A percentile compares a stretch with the other conserved stretches of the same genome.
Evolutionary conservation across 306 rosid species (phyloP).

Genomic region (Sophora flavescens): DNA sequence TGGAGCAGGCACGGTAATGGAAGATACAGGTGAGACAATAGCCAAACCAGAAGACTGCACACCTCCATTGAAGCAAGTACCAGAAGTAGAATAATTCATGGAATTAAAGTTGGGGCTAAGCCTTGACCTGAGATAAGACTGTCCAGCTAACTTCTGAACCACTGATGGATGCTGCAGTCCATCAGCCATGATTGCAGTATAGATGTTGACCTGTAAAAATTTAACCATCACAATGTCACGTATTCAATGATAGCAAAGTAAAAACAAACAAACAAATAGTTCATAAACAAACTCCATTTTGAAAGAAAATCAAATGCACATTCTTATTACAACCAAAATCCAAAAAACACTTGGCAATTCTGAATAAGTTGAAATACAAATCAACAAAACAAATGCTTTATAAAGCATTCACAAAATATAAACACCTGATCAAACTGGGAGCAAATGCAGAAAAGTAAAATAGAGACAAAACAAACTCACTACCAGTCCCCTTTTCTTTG

Average conservation of each 20-base stretch:
- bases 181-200: constrained; percentile 73
- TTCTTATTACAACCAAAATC: background rate
- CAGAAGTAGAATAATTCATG: constrained; percentile 47
- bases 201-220: constrained; percentile 57
- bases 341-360: background rate
- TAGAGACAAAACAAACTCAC: background rate
- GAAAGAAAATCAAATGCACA: background rate
- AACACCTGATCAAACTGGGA: too few relatives aligned
- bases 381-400: background rate
- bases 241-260: background rate
- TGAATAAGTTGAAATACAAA: background rate
- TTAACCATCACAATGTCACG: constrained; percentile 22
- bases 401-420: background rate
- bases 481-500: background rate
- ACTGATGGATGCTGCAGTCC: constrained; percentile 67
- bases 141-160: constrained; percentile 77
- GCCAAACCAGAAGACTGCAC: constrained; percentile 60
- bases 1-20: constrained; percentile 67
- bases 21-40: constrained; percentile 42
- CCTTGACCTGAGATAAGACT: constrained; percentile 71
- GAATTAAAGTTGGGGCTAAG: constrained; percentile 55
- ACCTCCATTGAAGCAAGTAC: constrained; percentile 54
- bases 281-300: background rate
- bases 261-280: background rate
- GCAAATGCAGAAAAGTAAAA: background rate